Percentiles rank a stretch among this genome's conserved stretches.
phyloP scores from a whole-genome alignment of 2,329 filamentous ascomycete species.

The Dryadomyces quercivorus region DNA sequence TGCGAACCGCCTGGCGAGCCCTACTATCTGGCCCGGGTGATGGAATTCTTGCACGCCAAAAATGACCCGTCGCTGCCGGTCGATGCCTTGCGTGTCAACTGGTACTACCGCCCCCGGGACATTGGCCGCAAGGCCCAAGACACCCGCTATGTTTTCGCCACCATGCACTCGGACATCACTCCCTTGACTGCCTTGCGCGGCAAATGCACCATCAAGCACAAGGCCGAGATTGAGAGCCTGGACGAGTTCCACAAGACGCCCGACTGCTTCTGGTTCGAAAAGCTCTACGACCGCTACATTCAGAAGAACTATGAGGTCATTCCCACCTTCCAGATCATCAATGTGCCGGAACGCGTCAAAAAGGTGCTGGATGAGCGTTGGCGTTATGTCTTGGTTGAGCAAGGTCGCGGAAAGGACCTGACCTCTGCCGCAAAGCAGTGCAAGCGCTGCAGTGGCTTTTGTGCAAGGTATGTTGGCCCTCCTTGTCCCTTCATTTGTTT shows the following conservation, averaged over 20 bases:
- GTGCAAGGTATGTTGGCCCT: conserved; percentile 59
- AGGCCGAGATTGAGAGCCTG: conserved; percentile 70
- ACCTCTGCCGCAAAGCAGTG: conserved; percentile 93
- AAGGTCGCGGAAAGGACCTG: conserved; percentile 85
- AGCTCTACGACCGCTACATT: conserved; percentile 96
- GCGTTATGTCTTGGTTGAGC: conserved; percentile 92
- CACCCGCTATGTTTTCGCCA: conserved; percentile 82
- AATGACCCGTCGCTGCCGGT: conserved; percentile 63
- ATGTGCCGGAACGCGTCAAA: conserved; percentile 90
- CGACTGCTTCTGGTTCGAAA: conserved; percentile 93
- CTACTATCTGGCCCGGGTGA: conserved; percentile 94
- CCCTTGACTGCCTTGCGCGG: conserved; percentile 85
- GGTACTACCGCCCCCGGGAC: conserved; percentile 95
- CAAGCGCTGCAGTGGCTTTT: conserved; percentile 84
- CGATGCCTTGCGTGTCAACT: conserved; percentile 86
- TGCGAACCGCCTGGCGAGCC: conserved; percentile 96
- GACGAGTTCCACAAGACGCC: conserved; percentile 74
- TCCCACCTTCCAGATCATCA: conserved; percentile 83
- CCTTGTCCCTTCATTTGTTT: background rate
- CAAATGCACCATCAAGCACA: conserved; percentile 83
- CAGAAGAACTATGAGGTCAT: conserved; percentile 97
- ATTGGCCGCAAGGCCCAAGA: conserved; percentile 87
- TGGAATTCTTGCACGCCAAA: conserved; percentile 86
- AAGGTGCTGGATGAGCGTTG: conserved; percentile 91
- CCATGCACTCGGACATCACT: conserved; percentile 97